phyloP scores from a whole-genome alignment of 805 yeast species.

The Torulaspora delbrueckii region DNA sequence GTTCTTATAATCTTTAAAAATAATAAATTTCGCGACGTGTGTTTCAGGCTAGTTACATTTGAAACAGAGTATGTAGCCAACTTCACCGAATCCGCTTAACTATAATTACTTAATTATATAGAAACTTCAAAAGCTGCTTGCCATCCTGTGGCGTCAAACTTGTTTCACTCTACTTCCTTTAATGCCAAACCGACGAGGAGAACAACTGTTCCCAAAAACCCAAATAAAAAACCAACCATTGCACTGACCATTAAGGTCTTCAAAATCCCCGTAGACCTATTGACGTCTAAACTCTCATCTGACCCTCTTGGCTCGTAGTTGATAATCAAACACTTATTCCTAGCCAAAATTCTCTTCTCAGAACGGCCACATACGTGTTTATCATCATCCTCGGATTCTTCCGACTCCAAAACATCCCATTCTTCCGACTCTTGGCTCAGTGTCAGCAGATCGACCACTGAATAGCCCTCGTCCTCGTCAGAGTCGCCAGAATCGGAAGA shows the following conservation, averaged over 20 bases:
- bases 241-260: conserved; percentile 14
- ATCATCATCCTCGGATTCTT: conserved; percentile 1
- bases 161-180: conserved; percentile 15
- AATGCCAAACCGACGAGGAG: conserved; percentile 20
- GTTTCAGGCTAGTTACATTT: conserved; percentile 1
- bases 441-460: conserved; percentile 3
- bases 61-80: not conserved
- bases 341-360: not conserved
- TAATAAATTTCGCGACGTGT: not conserved
- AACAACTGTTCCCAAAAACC: conserved; percentile 24
- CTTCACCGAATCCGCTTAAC: not conserved
- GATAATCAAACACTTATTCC: conserved; percentile 2
- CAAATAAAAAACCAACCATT: conserved; percentile 20
- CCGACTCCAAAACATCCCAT: conserved; percentile 6
- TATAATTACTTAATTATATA: conserved; percentile 3
- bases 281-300: not conserved
- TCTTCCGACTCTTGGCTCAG: not conserved
- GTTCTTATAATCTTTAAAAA: not conserved
- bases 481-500: not conserved
- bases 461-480: not conserved
- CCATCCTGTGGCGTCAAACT: not conserved
- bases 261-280: not conserved
- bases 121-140: not conserved
- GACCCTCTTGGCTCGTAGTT: not conserved
- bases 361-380: not conserved